Base-by-base conservation (phyloP, 139 green algal species). In the Coelastrella sp. region DNA sequence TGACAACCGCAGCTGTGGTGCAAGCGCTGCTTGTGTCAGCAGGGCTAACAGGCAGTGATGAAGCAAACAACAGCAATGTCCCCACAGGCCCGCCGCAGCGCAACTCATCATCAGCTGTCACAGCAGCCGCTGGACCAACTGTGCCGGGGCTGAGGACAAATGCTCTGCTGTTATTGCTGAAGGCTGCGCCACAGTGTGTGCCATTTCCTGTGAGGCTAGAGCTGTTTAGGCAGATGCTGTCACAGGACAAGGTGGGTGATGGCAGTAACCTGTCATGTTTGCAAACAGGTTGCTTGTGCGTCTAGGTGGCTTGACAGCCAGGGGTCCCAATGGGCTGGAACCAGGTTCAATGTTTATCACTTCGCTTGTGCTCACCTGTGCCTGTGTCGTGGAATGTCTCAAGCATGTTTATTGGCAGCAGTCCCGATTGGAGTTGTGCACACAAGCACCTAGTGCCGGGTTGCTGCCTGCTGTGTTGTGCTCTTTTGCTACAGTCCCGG, bases 161-260 rank as follows among this genome's bases (percentile, higher is more conserved):
- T 3, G 91, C 88, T 2, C 32, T 97, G 73, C 94, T 95, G 0
- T 88, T 89, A 3, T 92, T 97, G 23, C 92, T 97, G 66, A 80
- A 81, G 5, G 88, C 87, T 8, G 93, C 95, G 2, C 96, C 96
- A 0, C 95, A 98, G 90, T 94, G 91, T 16, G 92, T 97, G 17
- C 96, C 96, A 2, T 98, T 97, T 91, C 88, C 92, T 57, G 78
- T 94, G 71, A 92, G 95, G 4, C 92, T 97, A 61, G 80, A 91
- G 59, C 87, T 96, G 8, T 96, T 97, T 61, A 74, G 91, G 47
- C 93, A 94, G 5, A 93, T 98, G 57, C 80, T 98, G 23, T 86
- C 58, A 57, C 83, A 88, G 83, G 83, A 88, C 83, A 88, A 88
- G 83, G 83, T 88, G 68, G 22, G 6, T 32, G 16, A n/a, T 1